Base-by-base conservation (phyloP, 352 stramenopile species). In the Pythium diclinum region DNA sequence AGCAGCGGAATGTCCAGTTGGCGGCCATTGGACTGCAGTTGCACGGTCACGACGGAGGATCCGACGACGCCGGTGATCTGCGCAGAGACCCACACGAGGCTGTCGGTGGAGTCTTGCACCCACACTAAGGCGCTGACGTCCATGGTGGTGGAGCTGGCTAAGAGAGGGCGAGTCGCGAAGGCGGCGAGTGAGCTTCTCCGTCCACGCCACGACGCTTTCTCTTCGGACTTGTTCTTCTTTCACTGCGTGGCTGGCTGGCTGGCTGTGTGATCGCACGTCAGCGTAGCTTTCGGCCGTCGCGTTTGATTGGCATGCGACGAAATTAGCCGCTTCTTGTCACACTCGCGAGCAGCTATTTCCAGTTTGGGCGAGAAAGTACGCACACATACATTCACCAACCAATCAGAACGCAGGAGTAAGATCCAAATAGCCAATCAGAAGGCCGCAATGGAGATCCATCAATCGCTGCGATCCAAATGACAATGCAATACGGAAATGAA, bases 91-190 rank as follows among this genome's bases (percentile, higher is more conserved):
- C 85, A 94, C 19, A 92, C 80, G 56, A 71, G 65, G 21, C 77
- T 70, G 53, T 87, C 74, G 19, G 64, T 42, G 9, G 72, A 52
- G 63, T 92, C 81, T 23, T 77, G 70, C 30, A 94, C 59, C 85
- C 85, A 94, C 54, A 94, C 84, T 71, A 71, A 77, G 54, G 80
- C 72, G 42, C 79, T 82, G 11, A 81, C 73, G 69, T 94, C 85
- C 85, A 94, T 94, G n/a, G 47, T 42, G 13, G 36, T 42, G 36
- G 36, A 42, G 36, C 3, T 10, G 33, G 33, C 33, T 3, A 28
- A 3, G 33, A 40, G 33, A 14, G 33, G 33, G 11, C 33, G 38
- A 46, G 38, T 46, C n/a, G 38, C 10, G 38, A 30, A 30, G 44
- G 44, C 17, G 10, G 44, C 44, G 44, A 28, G 44, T 51, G 44